Conservation (phyloP, 2,329 filamentous ascomycete genomes). For the Aphanoascus verrucosus region DNA sequence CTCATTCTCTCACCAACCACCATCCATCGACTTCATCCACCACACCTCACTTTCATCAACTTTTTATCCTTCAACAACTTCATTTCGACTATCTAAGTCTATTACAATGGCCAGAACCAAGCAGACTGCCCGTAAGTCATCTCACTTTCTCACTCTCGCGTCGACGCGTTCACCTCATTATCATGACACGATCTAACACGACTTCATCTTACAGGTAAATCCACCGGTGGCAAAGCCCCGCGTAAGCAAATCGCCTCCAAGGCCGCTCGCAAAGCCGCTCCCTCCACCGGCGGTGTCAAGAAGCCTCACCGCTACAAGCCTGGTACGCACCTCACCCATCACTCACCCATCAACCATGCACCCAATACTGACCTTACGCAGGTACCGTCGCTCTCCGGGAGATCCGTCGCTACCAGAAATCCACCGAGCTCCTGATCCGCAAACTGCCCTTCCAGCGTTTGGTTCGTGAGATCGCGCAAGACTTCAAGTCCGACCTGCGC, state of each 20-base stretch:
- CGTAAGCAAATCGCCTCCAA: slow-evolving; percentile 98
- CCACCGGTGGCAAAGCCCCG: slow-evolving; percentile 61
- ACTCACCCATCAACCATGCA: background rate
- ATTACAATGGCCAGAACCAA: slow-evolving; percentile 41
- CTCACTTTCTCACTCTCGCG: slow-evolving; percentile 19
- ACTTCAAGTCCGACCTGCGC: slow-evolving; percentile 89
- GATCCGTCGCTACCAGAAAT: slow-evolving; percentile 97
- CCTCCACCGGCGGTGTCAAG: slow-evolving; percentile 94
- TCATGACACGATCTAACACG: slow-evolving; percentile 25
- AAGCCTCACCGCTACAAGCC: slow-evolving; percentile 88
- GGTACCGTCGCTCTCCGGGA: slow-evolving; percentile 94
- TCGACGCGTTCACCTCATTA: slow-evolving; percentile 14
- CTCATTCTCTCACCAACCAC: slow-evolving; percentile 19
- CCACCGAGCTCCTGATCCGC: slow-evolving; percentile 87
- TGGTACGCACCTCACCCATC: slow-evolving; percentile 38
- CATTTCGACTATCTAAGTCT: slow-evolving; percentile 23
- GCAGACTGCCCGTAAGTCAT: slow-evolving; percentile 43
- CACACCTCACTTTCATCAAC: slow-evolving; percentile 19
- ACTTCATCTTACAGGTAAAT: too few species aligned
- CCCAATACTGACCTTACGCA: slow-evolving; percentile 19
- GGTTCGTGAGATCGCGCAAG: slow-evolving; percentile 91
- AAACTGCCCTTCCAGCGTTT: slow-evolving; percentile 97
- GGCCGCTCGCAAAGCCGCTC: slow-evolving; percentile 95
- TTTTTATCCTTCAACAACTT: slow-evolving; percentile 26
- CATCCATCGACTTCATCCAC: slow-evolving; percentile 19